Evolutionary conservation across 495 filamentous ascomycete genomes (phyloP).

Genomic region (Evansstolkia leycettana): DNA sequence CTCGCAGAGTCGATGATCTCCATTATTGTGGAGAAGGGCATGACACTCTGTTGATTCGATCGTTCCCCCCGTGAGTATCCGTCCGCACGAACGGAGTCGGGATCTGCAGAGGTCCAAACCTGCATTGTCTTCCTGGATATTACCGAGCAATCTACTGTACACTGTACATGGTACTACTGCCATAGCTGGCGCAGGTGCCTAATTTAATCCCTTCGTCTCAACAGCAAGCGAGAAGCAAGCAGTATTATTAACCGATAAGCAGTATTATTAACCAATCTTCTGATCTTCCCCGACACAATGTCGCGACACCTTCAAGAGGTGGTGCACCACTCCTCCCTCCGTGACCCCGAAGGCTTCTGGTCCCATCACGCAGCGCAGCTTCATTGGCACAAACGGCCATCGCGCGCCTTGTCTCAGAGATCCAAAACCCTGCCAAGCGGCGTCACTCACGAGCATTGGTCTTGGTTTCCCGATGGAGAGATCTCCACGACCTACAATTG

Average conservation of each 20-base stretch:
- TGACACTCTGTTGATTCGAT: too few relatives aligned
- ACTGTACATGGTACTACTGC: too few relatives aligned
- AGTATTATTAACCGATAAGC: background rate
- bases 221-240: background rate
- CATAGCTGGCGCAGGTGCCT: too few relatives aligned
- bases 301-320: conserved; percentile 24
- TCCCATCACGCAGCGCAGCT: conserved; percentile 57
- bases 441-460: conserved; percentile 49
- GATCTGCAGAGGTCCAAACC: too few relatives aligned
- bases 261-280: background rate
- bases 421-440: conserved; percentile 38
- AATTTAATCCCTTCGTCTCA: background rate
- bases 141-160: too few relatives aligned
- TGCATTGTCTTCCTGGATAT: too few relatives aligned
- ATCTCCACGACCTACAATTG: conserved; percentile 89
- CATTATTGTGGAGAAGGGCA: too few relatives aligned
- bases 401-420: conserved; percentile 25
- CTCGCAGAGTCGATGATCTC: too few relatives aligned
- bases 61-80: too few relatives aligned
- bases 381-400: conserved; percentile 67
- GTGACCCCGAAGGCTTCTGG: conserved; percentile 64
- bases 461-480: conserved; percentile 82
- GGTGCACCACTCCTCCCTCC: conserved; percentile 26
- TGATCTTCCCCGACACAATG: conserved; percentile 1
- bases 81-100: too few relatives aligned